Conservation (phyloP, 768 basidiomycete species). For the Suillus brevipes region DNA sequence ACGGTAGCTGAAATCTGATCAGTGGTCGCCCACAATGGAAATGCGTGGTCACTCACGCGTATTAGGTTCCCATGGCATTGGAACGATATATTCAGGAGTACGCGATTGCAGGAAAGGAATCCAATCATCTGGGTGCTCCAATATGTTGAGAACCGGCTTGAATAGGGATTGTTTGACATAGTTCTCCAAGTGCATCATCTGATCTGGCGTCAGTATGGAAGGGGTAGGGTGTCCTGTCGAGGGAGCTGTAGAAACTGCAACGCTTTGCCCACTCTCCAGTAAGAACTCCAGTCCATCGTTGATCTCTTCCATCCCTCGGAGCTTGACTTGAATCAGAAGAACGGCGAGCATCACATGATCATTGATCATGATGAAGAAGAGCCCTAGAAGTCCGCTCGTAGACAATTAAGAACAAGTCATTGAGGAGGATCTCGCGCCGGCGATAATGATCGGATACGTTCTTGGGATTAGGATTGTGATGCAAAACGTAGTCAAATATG, state of each 20-base stretch:
- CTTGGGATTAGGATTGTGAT: constrained; percentile 88
- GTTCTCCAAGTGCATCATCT: constrained; percentile 63
- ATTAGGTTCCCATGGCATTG: constrained; percentile 75
- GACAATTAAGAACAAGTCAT: constrained; percentile 86
- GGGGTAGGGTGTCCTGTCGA: constrained; percentile 40
- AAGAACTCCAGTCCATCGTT: constrained; percentile 87
- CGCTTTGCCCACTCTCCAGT: constrained; percentile 81
- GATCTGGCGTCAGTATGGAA: constrained; percentile 61
- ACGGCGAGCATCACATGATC: constrained; percentile 88
- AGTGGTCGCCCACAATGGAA: constrained; percentile 5
- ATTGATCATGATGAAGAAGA: constrained; percentile 86
- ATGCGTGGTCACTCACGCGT: constrained; percentile 58
- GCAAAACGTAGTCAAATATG: constrained; percentile 94
- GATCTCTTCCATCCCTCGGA: constrained; percentile 78
- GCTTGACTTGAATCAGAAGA: constrained; percentile 84
- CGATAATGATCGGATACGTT: constrained; percentile 69
- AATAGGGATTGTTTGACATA: constrained; percentile 77
- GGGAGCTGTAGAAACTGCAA: constrained; percentile 36
- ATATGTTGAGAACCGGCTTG: constrained; percentile 70
- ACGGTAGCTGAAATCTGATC: constrained; percentile 53
- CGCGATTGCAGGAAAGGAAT: constrained; percentile 63
- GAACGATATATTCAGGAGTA: constrained; percentile 67
- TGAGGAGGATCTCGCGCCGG: constrained; percentile 78
- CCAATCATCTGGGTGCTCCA: constrained; percentile 69
- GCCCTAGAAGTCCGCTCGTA: constrained; percentile 90